Evolutionary conservation across 176 grass and related monocot species (phyloP), one percentile per base, ranked within the genome.

Genomic region (Pontederia crassipes): DNA sequence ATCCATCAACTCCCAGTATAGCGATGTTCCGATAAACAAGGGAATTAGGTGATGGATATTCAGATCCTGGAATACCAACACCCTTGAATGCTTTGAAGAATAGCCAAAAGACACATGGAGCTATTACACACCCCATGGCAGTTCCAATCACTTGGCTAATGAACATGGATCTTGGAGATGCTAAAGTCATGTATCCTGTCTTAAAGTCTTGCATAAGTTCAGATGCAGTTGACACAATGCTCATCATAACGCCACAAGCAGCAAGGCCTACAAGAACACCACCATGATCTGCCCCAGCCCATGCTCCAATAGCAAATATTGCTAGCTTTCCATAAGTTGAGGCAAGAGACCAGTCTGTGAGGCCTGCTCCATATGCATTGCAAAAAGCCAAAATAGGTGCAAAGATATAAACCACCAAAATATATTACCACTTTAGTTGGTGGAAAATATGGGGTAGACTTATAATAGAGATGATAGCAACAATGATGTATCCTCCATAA

Each of bases 181-280:
- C 76, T 3, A 83, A 24, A 9, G 85, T 88, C 85, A 80, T 58
- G 35, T 71, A 83, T 15, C 59, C 73, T 28, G 76, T 74, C 76
- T 80, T 88, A 46, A 77, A 47, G 35, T 88, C 85, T 32, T 77
- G 73, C 49, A 82, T 83, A 2, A 58, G 64, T 8, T 88, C 67
- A 2, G 80, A 73, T 9, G 80, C 82, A 26, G 78, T 59, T 10
- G 79, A 75, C 28, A 72, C 53, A 3, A 57, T 52, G 48, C n/a
- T 48, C 54, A 64, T 61, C 20, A 74, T 74, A 49, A 77, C 48
- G 11, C 64, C 80, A 0, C 76, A 77, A 8, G 76, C 64, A 8
- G 46, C 76, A 11, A 88, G 80, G 46, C 80, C 12, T 17, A 55
- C 80, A 2, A 88, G 12, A 15, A 83, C 12, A 0, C 73, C 85